phyloP scores from a whole-genome alignment of 768 basidiomycete genomes.

The Amyloporia xantha region DNA sequence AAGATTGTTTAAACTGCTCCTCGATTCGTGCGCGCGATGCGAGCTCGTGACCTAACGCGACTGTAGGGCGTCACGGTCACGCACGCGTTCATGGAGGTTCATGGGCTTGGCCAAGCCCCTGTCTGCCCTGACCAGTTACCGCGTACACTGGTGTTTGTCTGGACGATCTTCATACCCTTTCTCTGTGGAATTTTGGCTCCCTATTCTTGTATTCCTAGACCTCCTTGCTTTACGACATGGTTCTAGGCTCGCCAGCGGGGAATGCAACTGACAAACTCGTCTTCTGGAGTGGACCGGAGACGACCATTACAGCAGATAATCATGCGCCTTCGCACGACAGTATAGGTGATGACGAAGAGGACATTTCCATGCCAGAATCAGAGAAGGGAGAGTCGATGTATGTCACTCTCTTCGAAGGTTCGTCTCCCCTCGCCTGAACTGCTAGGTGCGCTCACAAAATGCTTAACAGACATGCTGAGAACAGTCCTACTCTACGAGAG shows the following conservation, averaged over 20 bases:
- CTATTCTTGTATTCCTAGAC: no score
- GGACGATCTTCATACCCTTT: no score
- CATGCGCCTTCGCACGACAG: background rate
- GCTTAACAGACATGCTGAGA: constrained; percentile 55
- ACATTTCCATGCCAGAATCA: background rate
- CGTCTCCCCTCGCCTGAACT: background rate
- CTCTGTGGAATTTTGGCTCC: no score
- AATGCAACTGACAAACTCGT: background rate
- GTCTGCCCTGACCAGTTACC: no score
- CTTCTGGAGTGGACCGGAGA: background rate
- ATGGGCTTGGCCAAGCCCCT: no score
- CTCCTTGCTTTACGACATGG: background rate
- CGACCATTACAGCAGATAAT: background rate
- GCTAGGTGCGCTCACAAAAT: no score
- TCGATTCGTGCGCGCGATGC: no score
- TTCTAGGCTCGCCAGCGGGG: background rate
- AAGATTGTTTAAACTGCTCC: no score
- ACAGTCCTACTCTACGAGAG: constrained; percentile 44
- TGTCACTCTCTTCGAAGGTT: constrained; percentile 17
- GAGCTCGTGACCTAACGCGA: no score
- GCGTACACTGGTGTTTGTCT: no score
- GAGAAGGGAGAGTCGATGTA: constrained; percentile 13
- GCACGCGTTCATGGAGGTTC: no score
- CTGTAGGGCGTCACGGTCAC: no score
- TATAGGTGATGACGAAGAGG: background rate